Conservation (phyloP, 1,284 basidiomycete genomes). For the Tilletia setariae region DNA sequence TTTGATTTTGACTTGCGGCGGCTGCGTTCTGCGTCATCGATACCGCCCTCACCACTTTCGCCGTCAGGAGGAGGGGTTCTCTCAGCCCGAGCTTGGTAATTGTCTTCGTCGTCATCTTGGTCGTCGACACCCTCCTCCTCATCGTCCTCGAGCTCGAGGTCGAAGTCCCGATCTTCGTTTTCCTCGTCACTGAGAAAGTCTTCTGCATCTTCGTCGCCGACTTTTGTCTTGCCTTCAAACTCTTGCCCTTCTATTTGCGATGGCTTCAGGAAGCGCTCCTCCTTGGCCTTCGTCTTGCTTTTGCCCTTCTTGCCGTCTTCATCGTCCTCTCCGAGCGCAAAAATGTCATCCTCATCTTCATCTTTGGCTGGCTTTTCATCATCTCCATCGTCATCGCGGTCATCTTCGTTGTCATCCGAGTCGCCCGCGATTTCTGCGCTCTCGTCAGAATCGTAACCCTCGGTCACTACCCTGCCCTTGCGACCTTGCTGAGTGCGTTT, state of each 20-base stretch:
- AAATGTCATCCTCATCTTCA: conserved; percentile 69
- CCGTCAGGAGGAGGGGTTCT: conserved; percentile 34
- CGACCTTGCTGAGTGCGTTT: conserved; percentile 37
- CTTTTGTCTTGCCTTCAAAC: conserved; percentile 35
- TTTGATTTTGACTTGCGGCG: conserved; percentile 15
- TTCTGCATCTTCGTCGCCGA: conserved; percentile 36
- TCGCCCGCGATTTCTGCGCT: conserved; percentile 81
- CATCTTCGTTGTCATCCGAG: conserved; percentile 63
- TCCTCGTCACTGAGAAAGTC: conserved; percentile 25
- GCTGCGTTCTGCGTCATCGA: neutral
- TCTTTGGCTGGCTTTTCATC: conserved; percentile 13
- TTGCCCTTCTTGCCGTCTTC: conserved; percentile 24
- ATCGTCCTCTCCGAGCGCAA: conserved; percentile 58
- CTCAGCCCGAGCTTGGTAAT: conserved; percentile 38
- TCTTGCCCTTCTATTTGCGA: conserved; percentile 72
- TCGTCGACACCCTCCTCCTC: conserved; percentile 21
- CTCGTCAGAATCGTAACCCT: conserved; percentile 90
- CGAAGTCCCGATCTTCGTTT: conserved; percentile 42
- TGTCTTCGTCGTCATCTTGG: conserved; percentile 24
- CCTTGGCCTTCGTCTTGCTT: conserved; percentile 21
- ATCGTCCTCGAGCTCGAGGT: conserved; percentile 39
- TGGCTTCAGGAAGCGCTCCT: conserved; percentile 56
- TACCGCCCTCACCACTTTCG: too few species aligned
- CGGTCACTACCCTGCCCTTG: conserved; percentile 59
- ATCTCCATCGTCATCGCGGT: conserved; percentile 59